Evolutionary conservation across 345 rosid species (phyloP), one percentile per base, ranked within the genome.

Genomic region (Gossypium ekmanianum): DNA sequence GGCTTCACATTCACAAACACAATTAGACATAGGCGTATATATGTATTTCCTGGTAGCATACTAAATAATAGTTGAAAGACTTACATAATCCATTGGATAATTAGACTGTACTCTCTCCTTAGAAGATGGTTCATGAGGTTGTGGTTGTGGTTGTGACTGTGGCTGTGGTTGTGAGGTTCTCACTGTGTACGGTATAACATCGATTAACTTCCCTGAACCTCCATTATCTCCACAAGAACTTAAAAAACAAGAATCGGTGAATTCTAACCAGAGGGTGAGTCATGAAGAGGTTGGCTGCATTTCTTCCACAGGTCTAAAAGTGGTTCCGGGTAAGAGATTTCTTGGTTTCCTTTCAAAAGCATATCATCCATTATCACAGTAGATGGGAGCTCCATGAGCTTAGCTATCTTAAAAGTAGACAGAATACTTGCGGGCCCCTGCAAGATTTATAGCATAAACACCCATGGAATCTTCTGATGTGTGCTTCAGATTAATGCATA

Each of bases 311-410:
- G 89, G 81, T 88, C 84, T 68, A 84, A 58, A 20, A 92, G 88
- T 58, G 90, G 83, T 67, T 82, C 87, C 27, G 94, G 97, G 81
- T 94, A 94, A 72, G 83, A 71, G 57, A 83, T 68, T 11, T 83
- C 80, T 79, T 78, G 58, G 59, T 75, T 78, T 79, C 74, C 82
- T n/a, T 76, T 73, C 6, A 14, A 74, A 41, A 77, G 76, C 41
- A 78, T 76, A 63, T 83, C 81, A 76, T 88, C 91, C 22, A 79
- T 80, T 67, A 91, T 81, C 71, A 81, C 90, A 18, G 79, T 71
- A 29, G 91, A 86, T 61, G 98, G 98, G 56, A 92, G 77, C 81
- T 90, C 87, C 89, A 88, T 86, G 20, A 87, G 91, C 71, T 81
- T 80, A 65, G 85, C 61, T 14, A 84, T 75, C 84, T 93, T 87